Base-by-base conservation (phyloP, 2,329 filamentous ascomycete species). In the Plenodomus lindquistii region DNA sequence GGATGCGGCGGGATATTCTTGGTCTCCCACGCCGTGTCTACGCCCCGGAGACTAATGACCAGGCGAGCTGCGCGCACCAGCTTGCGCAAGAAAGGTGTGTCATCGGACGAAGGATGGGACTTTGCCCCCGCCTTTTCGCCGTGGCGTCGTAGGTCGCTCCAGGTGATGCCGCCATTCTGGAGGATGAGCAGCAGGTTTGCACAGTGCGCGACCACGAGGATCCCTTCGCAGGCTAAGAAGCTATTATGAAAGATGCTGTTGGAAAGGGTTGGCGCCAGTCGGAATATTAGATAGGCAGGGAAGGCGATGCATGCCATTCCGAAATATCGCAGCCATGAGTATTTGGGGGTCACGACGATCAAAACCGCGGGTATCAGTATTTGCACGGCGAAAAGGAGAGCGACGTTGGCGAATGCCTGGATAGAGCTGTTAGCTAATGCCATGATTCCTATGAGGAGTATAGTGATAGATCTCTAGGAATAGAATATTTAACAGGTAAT, bases 111-210 rank as follows among this genome's bases (percentile, higher is more conserved):
- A 19, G 39, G 16, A 41, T 20, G 1, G 22, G 17, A 21, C 13
- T 16, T 41, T 41, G 39, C 15, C 20, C 39, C 39, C 39, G 39
- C 15, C 21, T 27, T 15, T 11, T 18, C 21, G 39, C 22, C 20
- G 39, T 41, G 39, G 39, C 39, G 39, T 41, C 22, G 39, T 4
- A 41, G 11, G 39, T n/a, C n/a, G n/a, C 39, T 41, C 39, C 39
- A 41, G n/a, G 39, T 41, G 2, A 41, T 41, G 22, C 39, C 39
- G 39, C 39, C 39, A 31, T 41, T 24, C 39, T 29, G 39, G 20
- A 41, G 39, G 39, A 41, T 41, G 39, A 41, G 22, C 7, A 41
- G n/a, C 21, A 29, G 21, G 21, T 41, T 29, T 31, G 21, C 22
- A 31, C 21, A 41, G 3, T 41, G 39, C 39, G 39, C 39, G 6